Conservation (phyloP, 441 rosid species). For the Bruguiera hainesii region DNA sequence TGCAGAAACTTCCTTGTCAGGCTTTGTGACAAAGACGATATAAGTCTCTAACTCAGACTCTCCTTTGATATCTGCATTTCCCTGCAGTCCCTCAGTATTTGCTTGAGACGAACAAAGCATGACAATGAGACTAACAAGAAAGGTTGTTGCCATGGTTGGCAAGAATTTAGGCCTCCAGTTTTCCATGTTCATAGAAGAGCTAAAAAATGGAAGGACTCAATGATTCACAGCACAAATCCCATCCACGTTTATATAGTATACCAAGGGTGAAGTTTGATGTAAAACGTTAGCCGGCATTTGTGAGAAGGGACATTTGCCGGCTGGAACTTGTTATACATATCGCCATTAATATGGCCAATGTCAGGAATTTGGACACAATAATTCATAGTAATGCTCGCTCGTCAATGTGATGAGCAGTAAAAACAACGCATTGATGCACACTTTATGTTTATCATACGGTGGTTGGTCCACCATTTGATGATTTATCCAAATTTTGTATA, state of each 20-base stretch:
- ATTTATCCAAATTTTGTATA: too few relatives aligned
- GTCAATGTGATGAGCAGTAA: too few relatives aligned
- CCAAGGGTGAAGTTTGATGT: background rate
- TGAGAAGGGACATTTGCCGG: too few relatives aligned
- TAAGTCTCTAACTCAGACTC: conserved; percentile 30
- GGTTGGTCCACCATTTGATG: too few relatives aligned
- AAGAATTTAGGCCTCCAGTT: conserved; percentile 5
- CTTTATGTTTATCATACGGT: too few relatives aligned
- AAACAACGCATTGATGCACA: too few relatives aligned
- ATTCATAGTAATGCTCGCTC: too few relatives aligned
- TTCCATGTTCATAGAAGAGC: conserved; percentile 17
- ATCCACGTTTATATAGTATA: conserved; percentile 12
- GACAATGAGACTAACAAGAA: conserved; percentile 23
- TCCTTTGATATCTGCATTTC: background rate
- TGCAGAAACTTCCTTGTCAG: conserved; percentile 21
- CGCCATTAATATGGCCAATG: too few relatives aligned
- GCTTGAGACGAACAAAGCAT: conserved; percentile 24
- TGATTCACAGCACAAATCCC: background rate
- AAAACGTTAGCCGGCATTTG: too few relatives aligned
- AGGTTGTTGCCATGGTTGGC: conserved; percentile 11
- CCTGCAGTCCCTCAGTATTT: background rate
- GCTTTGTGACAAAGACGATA: conserved; percentile 39
- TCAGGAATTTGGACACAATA: too few relatives aligned
- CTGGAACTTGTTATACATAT: too few relatives aligned
- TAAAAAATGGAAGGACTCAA: background rate